phyloP scores from a whole-genome alignment of 495 filamentous ascomycete species.

The Monascus purpureus region DNA sequence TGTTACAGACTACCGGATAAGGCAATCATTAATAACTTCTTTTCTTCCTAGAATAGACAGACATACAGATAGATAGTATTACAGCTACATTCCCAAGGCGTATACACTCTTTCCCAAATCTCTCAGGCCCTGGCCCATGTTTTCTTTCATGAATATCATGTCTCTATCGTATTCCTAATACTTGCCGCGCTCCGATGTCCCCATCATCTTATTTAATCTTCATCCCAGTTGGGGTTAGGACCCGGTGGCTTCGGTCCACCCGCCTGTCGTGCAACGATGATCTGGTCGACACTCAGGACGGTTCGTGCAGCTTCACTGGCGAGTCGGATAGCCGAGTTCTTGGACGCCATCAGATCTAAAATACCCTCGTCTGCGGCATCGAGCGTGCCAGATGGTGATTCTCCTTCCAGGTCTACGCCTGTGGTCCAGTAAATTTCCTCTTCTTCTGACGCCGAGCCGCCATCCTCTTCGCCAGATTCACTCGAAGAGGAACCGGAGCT shows the following conservation, averaged over 20 bases:
- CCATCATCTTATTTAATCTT: too few relatives aligned
- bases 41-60: background rate
- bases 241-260: conserved; percentile 94
- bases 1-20: background rate
- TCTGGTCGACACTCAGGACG: conserved; percentile 94
- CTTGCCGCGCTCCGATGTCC: too few relatives aligned
- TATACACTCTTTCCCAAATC: background rate
- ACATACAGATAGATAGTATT: conserved; percentile 1
- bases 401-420: conserved; percentile 87
- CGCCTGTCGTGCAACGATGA: conserved; percentile 95
- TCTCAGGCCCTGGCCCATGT: too few relatives aligned
- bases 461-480: conserved; percentile 18
- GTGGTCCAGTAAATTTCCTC: conserved; percentile 69
- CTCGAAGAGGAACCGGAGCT: conserved; percentile 15
- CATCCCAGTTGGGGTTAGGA: conserved; percentile 96
- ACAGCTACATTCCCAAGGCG: conserved; percentile 1
- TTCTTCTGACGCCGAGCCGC: conserved; percentile 20
- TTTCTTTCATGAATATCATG: conserved; percentile 2
- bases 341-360: conserved; percentile 77
- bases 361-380: conserved; percentile 86
- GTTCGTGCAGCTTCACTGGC: conserved; percentile 91
- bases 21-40: background rate
- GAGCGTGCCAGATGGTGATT: conserved; percentile 63
- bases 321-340: conserved; percentile 92
- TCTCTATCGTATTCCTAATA: conserved; percentile 8